These are phyloP conservation scores for Taiozyma sp. DNA, from an alignment of 1,139 yeast genomes.

Conservation along the genomic window DNA sequence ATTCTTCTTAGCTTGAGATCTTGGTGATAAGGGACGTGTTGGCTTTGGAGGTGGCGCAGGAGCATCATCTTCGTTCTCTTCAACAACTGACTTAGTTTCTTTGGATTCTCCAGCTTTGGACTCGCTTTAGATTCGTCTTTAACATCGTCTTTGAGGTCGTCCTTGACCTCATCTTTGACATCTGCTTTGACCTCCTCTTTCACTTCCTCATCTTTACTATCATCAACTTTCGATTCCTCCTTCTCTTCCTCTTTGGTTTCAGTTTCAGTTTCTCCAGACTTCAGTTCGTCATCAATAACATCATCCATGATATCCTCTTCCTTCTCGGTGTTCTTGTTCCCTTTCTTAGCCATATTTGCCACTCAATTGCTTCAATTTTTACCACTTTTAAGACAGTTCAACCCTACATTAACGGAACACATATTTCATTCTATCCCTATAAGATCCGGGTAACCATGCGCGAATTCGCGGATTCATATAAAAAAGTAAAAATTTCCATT, in stretches of 20 bases:
- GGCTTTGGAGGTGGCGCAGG: slow-evolving; percentile 9
- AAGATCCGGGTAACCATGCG: background rate
- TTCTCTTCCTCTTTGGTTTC: slow-evolving; percentile 4
- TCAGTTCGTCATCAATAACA: slow-evolving; percentile 2
- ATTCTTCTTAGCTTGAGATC: slow-evolving; percentile 24
- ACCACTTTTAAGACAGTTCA: background rate
- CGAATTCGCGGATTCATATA: background rate
- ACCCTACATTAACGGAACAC: background rate
- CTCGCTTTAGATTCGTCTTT: background rate
- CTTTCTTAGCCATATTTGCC: background rate
- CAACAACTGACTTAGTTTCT: background rate
- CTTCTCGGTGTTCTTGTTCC: background rate
- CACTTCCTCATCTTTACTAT: background rate
- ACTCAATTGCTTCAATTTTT: background rate
- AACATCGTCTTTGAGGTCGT: slow-evolving; percentile 1
- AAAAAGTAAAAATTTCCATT: background rate
- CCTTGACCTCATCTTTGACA: slow-evolving; percentile 5
- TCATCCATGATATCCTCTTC: slow-evolving; percentile 1
- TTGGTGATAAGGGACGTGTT: slow-evolving; percentile 10
- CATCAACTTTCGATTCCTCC: background rate
- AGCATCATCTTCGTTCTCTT: slow-evolving; percentile 5
- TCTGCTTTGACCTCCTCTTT: background rate
- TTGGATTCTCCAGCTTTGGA: slow-evolving; percentile 2
- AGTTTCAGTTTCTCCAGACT: slow-evolving; percentile 9
- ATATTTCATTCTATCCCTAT: too few relatives aligned